A percentile compares a stretch with the other conserved stretches of the same genome.
Conservation (phyloP, 2,329 filamentous ascomycete species). For the Fusarium floridanum region DNA sequence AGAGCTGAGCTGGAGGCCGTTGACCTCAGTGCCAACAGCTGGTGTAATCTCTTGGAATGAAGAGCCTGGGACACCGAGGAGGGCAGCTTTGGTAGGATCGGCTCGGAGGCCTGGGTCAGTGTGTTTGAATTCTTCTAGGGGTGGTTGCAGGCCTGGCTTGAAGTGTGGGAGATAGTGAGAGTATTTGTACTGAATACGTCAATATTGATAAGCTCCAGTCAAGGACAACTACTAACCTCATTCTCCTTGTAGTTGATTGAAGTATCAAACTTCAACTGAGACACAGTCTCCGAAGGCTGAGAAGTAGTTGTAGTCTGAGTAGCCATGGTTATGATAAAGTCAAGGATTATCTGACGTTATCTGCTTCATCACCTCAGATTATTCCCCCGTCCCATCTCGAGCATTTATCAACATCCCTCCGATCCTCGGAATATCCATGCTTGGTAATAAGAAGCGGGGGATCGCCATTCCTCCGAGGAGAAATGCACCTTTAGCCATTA, state of each 20-base stretch:
- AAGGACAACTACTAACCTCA: background rate
- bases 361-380: background rate
- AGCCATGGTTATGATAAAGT: background rate
- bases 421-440: background rate
- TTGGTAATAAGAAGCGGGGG: constrained; percentile 12
- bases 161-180: constrained; percentile 23
- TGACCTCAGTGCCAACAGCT: background rate
- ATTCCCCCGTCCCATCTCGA: background rate
- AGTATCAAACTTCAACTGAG: background rate
- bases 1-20: background rate
- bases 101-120: background rate
- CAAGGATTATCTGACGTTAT: background rate
- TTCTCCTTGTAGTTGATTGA: constrained; percentile 1
- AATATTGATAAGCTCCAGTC: background rate
- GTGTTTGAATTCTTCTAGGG: constrained; percentile 22
- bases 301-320: background rate
- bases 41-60: background rate
- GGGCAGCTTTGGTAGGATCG: background rate
- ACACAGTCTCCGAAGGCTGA: background rate
- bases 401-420: background rate
- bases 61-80: background rate
- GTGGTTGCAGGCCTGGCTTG: constrained; percentile 13
- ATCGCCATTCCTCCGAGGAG: constrained; percentile 1
- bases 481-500: background rate
- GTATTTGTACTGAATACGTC: constrained; percentile 2